Percentiles rank a stretch among this genome's conserved stretches.
Conservation (phyloP, 345 rosid species). For the Gossypium ekmanianum region DNA sequence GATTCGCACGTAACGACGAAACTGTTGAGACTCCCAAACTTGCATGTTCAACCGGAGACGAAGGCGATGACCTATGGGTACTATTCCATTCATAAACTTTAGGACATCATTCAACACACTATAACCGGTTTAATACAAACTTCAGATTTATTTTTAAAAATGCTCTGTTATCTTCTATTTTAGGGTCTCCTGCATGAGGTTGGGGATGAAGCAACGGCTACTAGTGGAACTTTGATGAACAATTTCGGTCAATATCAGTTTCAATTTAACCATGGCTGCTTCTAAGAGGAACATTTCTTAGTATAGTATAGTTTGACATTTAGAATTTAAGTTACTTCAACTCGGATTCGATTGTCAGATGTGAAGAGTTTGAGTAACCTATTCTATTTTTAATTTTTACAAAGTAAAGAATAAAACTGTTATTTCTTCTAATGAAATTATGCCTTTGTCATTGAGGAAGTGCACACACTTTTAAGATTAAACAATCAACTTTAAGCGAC, state of each 20-base stretch:
- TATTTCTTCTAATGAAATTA: background rate
- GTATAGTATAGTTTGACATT: background rate
- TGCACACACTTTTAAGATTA: background rate
- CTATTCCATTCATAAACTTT: background rate
- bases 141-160: background rate
- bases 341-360: background rate
- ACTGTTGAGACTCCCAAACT: conserved; percentile 51
- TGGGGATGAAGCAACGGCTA: conserved; percentile 26
- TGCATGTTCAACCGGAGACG: conserved; percentile 48
- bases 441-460: background rate
- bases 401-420: background rate
- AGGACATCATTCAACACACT: background rate
- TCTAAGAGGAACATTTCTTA: conserved; percentile 7
- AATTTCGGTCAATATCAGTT: conserved; percentile 39
- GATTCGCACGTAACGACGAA: conserved; percentile 93
- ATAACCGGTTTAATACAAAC: background rate
- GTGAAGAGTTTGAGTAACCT: background rate
- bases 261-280: conserved; percentile 36
- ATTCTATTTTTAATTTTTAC: background rate
- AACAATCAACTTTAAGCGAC: background rate
- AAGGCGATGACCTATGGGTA: conserved; percentile 79
- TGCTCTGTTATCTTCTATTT: background rate
- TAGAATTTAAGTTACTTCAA: background rate
- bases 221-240: conserved; percentile 25
- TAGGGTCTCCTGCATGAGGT: conserved; percentile 53